Conservation (phyloP, 495 filamentous ascomycete species). For the Monascus purpureus region DNA sequence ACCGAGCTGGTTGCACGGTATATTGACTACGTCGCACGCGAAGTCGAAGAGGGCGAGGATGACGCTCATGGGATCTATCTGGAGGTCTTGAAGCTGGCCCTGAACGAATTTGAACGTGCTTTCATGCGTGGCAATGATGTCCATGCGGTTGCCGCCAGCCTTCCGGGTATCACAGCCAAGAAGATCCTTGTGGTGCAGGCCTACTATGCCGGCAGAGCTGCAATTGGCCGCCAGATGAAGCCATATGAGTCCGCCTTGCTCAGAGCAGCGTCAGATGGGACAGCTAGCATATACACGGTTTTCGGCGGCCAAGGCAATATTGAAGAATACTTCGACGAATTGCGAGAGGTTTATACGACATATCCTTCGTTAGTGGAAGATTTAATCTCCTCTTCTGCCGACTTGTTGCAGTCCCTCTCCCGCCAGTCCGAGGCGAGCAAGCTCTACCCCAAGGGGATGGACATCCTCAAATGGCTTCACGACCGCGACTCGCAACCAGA, state of each 20-base stretch:
- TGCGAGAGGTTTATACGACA: constrained; percentile 76
- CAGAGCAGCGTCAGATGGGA: constrained; percentile 67
- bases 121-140: constrained; percentile 94
- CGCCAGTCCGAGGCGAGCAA: constrained; percentile 80
- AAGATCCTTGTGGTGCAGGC: constrained; percentile 73
- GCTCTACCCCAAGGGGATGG: constrained; percentile 88
- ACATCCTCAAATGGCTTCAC: constrained; percentile 85
- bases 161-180: constrained; percentile 81
- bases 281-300: constrained; percentile 73
- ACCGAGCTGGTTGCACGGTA: constrained; percentile 84
- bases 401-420: constrained; percentile 71
- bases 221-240: constrained; percentile 67
- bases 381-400: constrained; percentile 61
- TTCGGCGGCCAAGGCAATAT: constrained; percentile 99
- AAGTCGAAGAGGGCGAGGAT: constrained; percentile 85
- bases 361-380: constrained; percentile 85
- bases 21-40: constrained; percentile 70
- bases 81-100: constrained; percentile 73
- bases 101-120: constrained; percentile 90
- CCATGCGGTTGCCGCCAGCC: constrained; percentile 68
- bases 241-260: constrained; percentile 86
- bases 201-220: constrained; percentile 83
- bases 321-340: constrained; percentile 97
- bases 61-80: constrained; percentile 69
- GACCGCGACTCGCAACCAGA: constrained; percentile 80